phyloP scores from a whole-genome alignment of 306 rosid genomes.

The Vachellia pachyceras region DNA sequence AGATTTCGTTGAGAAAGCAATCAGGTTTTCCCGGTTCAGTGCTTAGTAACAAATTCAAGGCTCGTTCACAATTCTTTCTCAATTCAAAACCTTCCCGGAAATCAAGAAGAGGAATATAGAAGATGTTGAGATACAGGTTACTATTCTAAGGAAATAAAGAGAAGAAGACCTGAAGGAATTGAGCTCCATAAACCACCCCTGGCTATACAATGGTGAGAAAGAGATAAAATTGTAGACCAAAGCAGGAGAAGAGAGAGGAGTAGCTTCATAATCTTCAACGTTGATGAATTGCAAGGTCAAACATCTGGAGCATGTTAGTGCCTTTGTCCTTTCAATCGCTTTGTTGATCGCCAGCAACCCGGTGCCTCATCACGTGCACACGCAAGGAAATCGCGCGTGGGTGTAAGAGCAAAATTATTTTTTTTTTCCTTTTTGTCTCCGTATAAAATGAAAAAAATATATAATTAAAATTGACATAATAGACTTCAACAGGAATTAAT shows the following conservation, averaged over 20 bases:
- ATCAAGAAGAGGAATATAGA: background rate
- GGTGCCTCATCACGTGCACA: background rate
- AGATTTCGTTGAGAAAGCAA: too few relatives aligned
- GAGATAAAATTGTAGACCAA: conserved; percentile 43
- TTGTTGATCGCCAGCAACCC: background rate
- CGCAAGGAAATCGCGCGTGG: background rate
- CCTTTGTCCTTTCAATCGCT: background rate
- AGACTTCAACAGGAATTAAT: too few relatives aligned
- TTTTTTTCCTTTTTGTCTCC: too few relatives aligned
- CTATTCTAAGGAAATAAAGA: too few relatives aligned
- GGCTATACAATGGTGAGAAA: conserved; percentile 46
- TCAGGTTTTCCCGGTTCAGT: background rate
- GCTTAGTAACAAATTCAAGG: conserved; percentile 15
- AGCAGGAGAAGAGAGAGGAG: conserved; percentile 47
- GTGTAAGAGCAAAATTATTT: background rate
- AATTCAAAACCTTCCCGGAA: conserved; percentile 6
- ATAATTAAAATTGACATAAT: too few relatives aligned
- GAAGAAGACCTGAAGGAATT: conserved; percentile 51
- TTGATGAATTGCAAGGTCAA: background rate
- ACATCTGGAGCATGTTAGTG: background rate
- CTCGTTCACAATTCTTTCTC: conserved; percentile 16
- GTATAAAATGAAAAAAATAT: too few relatives aligned
- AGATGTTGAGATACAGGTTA: too few relatives aligned
- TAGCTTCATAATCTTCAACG: conserved; percentile 35
- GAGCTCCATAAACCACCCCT: conserved; percentile 51